Evolutionary conservation across 345 rosid species (phyloP).

Genomic region (Salix udensis): DNA sequence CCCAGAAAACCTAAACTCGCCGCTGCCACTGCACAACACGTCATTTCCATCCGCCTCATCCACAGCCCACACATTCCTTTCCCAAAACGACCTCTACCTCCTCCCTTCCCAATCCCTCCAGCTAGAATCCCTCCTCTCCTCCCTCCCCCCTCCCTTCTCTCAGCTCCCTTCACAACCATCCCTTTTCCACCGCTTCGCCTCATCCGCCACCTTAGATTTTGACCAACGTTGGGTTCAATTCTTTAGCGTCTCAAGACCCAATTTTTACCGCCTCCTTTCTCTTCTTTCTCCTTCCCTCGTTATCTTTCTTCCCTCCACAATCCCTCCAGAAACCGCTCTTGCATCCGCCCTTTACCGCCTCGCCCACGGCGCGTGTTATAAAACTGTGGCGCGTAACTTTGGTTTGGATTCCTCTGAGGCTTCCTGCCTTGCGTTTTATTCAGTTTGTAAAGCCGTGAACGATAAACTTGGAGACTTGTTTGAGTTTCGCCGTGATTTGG

Average conservation of each 20-base stretch:
- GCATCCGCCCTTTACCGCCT: constrained; percentile 71
- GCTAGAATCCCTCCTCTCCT: constrained; percentile 39
- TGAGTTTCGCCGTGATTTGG: constrained; percentile 33
- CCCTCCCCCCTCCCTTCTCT: constrained; percentile 15
- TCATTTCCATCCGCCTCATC: constrained; percentile 37
- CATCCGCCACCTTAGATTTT: constrained; percentile 29
- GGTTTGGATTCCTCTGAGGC: constrained; percentile 42
- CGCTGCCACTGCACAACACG: constrained; percentile 8
- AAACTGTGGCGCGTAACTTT: constrained; percentile 41
- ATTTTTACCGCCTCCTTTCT: constrained; percentile 45
- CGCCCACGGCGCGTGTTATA: constrained; percentile 60
- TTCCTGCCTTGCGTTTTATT: constrained; percentile 61
- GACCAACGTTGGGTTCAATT: constrained; percentile 54
- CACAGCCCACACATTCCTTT: constrained; percentile 45
- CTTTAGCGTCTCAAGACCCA: constrained; percentile 57
- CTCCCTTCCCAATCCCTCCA: constrained; percentile 40
- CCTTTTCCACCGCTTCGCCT: constrained; percentile 48
- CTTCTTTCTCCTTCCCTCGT: constrained; percentile 39
- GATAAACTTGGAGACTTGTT: constrained; percentile 42
- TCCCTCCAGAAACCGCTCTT: constrained; percentile 43
- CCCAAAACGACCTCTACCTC: constrained; percentile 42
- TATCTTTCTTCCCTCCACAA: constrained; percentile 31
- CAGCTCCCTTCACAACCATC: constrained; percentile 23
- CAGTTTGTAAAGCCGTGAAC: constrained; percentile 50
- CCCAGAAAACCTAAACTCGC: background rate